Percentiles rank a stretch among this genome's conserved stretches.
These are phyloP conservation scores for Austroboletus sp. DNA, from an alignment of 1,284 basidiomycete genomes.

Conservation along the genomic window DNA sequence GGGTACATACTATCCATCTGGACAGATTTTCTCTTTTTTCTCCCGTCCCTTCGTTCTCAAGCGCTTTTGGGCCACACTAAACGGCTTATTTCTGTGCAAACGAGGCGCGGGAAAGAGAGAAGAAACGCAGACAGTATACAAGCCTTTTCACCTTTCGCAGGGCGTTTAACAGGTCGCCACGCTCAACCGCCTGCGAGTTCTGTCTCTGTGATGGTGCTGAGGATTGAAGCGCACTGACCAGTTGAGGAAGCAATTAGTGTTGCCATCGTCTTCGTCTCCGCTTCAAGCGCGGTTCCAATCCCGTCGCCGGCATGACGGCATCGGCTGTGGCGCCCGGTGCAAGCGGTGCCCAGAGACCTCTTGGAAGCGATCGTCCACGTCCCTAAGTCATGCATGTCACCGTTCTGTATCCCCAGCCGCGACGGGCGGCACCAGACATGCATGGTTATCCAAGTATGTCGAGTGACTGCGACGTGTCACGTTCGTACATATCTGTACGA, in stretches of 20 bases:
- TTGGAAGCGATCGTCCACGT: constrained; percentile 23
- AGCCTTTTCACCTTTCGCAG: constrained; percentile 38
- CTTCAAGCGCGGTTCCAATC: constrained; percentile 22
- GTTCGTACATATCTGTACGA: background rate
- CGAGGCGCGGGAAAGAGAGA: constrained; percentile 36
- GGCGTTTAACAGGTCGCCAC: constrained; percentile 32
- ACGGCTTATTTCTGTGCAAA: constrained; percentile 48
- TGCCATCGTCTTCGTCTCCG: constrained; percentile 28
- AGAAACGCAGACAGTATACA: constrained; percentile 33
- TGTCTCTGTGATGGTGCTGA: constrained; percentile 39
- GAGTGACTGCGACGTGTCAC: too few relatives aligned
- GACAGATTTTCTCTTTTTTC: constrained; percentile 40
- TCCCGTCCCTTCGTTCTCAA: constrained; percentile 41
- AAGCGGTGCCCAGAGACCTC: constrained; percentile 23
- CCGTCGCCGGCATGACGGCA: constrained; percentile 27
- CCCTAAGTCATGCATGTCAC: constrained; percentile 7
- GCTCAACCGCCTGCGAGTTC: constrained; percentile 38
- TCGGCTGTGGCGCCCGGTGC: constrained; percentile 5
- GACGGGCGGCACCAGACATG: background rate
- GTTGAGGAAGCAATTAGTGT: constrained; percentile 22
- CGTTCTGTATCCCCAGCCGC: background rate
- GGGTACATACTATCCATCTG: constrained; percentile 48
- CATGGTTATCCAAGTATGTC: too few relatives aligned
- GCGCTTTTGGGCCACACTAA: constrained; percentile 46
- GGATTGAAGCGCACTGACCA: constrained; percentile 36